These are phyloP conservation scores for Eimeria brunetti DNA, from an alignment of 169 alveolate species.

Conservation along the genomic window DNA sequence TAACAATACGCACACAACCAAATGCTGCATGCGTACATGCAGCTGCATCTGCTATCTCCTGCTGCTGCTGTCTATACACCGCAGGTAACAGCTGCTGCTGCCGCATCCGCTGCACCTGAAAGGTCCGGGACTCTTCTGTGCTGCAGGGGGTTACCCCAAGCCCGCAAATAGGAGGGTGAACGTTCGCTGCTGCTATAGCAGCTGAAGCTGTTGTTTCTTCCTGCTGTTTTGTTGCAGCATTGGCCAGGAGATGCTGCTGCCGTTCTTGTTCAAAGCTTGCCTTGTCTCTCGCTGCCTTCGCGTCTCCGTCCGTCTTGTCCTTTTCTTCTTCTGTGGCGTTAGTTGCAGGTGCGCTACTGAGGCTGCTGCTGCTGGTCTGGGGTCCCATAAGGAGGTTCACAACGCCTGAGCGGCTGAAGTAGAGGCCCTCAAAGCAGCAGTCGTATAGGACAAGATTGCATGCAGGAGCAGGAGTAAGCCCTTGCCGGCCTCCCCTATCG, in stretches of 20 bases:
- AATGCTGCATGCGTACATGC: not conserved
- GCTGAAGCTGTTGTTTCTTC: not conserved
- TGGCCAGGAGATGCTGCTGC: not conserved
- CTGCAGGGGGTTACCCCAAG: not conserved
- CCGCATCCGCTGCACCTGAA: not conserved
- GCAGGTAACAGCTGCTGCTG: not conserved
- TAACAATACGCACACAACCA: too few relatives aligned
- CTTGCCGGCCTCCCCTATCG: not conserved
- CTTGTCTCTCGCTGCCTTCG: not conserved
- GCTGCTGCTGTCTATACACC: not conserved
- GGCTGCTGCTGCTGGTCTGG: not conserved
- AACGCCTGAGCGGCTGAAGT: constrained; percentile 11
- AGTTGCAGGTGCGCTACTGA: not conserved
- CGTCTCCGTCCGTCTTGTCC: not conserved
- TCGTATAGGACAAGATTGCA: constrained; percentile 32
- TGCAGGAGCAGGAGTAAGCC: constrained; percentile 32
- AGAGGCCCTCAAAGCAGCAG: constrained; percentile 52
- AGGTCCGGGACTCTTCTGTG: constrained; percentile 48
- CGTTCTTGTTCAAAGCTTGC: not conserved
- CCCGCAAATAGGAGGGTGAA: not conserved
- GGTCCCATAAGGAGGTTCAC: constrained; percentile 11
- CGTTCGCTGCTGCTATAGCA: not conserved
- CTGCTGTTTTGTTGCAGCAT: not conserved
- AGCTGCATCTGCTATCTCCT: not conserved
- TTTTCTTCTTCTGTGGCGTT: not conserved